Evolutionary conservation across 192 early-diverging fungal species (phyloP).

Genomic region (Geranomyces variabilis): DNA sequence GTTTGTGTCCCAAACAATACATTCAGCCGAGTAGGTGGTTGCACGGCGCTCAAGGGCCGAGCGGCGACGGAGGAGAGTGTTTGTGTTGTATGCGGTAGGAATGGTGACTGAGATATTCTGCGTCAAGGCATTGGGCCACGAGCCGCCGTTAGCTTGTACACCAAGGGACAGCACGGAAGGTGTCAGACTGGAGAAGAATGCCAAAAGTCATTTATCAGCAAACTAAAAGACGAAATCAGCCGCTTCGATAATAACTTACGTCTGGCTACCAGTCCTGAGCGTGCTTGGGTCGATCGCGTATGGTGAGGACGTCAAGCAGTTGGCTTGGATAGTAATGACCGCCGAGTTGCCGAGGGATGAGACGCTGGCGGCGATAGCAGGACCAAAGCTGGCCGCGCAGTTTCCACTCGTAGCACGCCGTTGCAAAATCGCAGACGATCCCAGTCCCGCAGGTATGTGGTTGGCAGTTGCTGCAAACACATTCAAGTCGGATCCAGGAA

Average conservation of each 20-base stretch:
- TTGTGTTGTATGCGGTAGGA: background rate
- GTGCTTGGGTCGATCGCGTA: background rate
- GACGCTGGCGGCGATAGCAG: background rate
- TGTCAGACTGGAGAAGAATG: background rate
- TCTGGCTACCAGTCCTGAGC: background rate
- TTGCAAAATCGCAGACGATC: no score
- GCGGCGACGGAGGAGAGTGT: background rate
- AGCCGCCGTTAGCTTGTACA: background rate
- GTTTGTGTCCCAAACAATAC: background rate
- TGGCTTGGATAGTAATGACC: background rate
- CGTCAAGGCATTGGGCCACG: background rate
- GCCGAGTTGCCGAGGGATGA: background rate
- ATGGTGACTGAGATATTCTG: slow-evolving; percentile 1
- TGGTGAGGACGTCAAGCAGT: background rate
- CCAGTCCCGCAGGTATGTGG: no score
- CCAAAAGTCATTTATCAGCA: background rate
- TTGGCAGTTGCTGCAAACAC: no score
- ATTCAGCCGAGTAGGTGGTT: background rate
- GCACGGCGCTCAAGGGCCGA: slow-evolving; percentile 2
- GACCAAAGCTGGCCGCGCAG: no score
- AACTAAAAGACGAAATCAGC: background rate
- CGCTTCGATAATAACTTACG: background rate
- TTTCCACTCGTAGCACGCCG: no score
- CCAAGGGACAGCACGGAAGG: background rate
- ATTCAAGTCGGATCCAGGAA: background rate